Percentiles rank a stretch among this genome's conserved stretches.
Evolutionary conservation across 441 rosid species (phyloP).

Genomic region (Gossypium davidsonii): DNA sequence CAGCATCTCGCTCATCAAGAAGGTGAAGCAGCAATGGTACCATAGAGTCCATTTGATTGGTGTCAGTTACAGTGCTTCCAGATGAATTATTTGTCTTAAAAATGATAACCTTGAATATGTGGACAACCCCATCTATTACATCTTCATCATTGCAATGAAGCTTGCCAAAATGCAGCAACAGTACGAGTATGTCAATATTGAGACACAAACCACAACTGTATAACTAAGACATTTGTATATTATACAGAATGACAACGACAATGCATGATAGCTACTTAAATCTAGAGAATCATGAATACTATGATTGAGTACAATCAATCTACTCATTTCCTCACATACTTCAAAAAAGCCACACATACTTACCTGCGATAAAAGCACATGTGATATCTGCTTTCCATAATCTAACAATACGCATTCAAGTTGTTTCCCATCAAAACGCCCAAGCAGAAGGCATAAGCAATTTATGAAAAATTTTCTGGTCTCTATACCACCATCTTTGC

Average conservation of each 20-base stretch:
- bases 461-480: slow-evolving; percentile 74
- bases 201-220: slow-evolving; percentile 1
- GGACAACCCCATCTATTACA: slow-evolving; percentile 54
- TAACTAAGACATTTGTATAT: neutral
- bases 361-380: slow-evolving; percentile 71
- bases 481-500: slow-evolving; percentile 48
- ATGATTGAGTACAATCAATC: neutral
- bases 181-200: slow-evolving; percentile 15
- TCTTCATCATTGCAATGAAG: slow-evolving; percentile 70
- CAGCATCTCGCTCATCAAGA: slow-evolving; percentile 82
- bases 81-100: slow-evolving; percentile 47
- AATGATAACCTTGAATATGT: slow-evolving; percentile 59
- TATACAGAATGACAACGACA: neutral
- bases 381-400: slow-evolving; percentile 63
- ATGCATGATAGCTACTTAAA: neutral
- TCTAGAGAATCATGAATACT: neutral
- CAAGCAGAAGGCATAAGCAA: slow-evolving; percentile 87
- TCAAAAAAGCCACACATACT: slow-evolving; percentile 10
- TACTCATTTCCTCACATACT: neutral
- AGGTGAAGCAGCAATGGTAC: slow-evolving; percentile 62
- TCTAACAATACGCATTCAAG: slow-evolving; percentile 50
- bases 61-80: slow-evolving; percentile 33
- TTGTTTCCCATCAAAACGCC: slow-evolving; percentile 67
- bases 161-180: slow-evolving; percentile 36
- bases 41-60: slow-evolving; percentile 50